Base-by-base conservation (phyloP, 805 yeast genomes). In the Starmerella geochares region DNA sequence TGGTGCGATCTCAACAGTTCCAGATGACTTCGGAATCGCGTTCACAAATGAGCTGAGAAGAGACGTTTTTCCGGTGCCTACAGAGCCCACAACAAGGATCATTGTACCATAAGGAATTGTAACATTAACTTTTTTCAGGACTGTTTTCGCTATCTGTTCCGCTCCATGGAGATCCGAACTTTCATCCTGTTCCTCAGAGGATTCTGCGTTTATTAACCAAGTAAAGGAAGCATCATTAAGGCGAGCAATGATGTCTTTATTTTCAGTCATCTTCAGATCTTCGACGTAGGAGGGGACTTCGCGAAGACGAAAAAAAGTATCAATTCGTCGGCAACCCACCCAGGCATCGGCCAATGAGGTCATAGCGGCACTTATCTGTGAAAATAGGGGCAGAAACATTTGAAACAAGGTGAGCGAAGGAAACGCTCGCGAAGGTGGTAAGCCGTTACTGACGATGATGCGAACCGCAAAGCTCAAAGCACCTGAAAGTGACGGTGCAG, bases 31-130 rank as follows among this genome's bases (percentile, higher is more conserved):
- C 16, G 69, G 70, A 88, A 85, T 83, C 36, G 76, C 73, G 0
- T 92, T 92, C 9, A 83, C 71, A 46, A 85, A 65, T 0, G 92
- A 87, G 56, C 71, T 71, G 40, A 85, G 67, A n/a, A 86, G 67
- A 0, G 90, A 81, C 0, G 87, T 70, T 61, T 85, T 85, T 51
- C 95, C 94, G 2, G 85, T 73, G 4, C 94, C 94, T 57, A 85
- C 82, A 1, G 80, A 66, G 17, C 95, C 95, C 0, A 90, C 81
- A 25, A 83, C 72, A 41, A 83, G 80, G 6, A 84, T 68, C 50
- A 86, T 75, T 59, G 85, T 92, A 19, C 85, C 85, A 51, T 72
- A 73, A 33, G 69, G 65, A 41, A 85, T 67, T 1, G 64, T 60
- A 20, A 85, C 63, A 54, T 78, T 70, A 51, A 85, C 62, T 58